A percentile compares a stretch with the other conserved stretches of the same genome.
These are phyloP conservation scores for Pontederia crassipes DNA, from an alignment of 176 grass and related monocot genomes.

Conservation along the genomic window DNA sequence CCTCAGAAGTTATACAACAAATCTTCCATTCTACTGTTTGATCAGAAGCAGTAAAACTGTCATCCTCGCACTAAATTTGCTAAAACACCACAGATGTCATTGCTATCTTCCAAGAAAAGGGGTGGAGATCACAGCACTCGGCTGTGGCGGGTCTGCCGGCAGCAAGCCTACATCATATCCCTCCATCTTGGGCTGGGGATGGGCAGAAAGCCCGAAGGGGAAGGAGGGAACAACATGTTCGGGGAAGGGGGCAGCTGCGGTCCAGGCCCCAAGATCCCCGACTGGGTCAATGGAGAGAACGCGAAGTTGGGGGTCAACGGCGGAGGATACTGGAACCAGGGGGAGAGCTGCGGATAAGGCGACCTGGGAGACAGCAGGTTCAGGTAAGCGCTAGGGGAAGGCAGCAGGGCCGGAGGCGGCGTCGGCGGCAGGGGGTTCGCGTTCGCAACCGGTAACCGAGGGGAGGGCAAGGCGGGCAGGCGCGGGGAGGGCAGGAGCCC, in stretches of 20 bases:
- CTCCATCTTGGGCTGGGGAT: slow-evolving; percentile 6
- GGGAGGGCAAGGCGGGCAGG: neutral
- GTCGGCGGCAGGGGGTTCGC: neutral
- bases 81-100: too few species aligned
- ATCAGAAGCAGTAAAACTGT: too few species aligned
- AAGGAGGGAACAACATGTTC: neutral
- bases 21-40: too few species aligned
- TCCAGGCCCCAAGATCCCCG: neutral
- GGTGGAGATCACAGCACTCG: too few species aligned
- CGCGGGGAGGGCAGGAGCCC: neutral
- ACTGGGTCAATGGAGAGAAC: neutral
- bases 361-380: neutral
- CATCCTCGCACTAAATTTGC: too few species aligned
- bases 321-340: slow-evolving; percentile 7
- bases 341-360: neutral
- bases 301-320: slow-evolving; percentile 7
- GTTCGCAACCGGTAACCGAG: neutral
- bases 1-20: too few species aligned
- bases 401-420: neutral
- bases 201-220: neutral
- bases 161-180: neutral
- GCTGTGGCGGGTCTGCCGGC: too few species aligned
- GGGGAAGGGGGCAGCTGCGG: neutral
- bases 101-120: too few species aligned
- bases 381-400: neutral